Percentiles rank a stretch among this genome's conserved stretches.
Conservation (phyloP, 139 green algal species). For the Pleodorina starrii region DNA sequence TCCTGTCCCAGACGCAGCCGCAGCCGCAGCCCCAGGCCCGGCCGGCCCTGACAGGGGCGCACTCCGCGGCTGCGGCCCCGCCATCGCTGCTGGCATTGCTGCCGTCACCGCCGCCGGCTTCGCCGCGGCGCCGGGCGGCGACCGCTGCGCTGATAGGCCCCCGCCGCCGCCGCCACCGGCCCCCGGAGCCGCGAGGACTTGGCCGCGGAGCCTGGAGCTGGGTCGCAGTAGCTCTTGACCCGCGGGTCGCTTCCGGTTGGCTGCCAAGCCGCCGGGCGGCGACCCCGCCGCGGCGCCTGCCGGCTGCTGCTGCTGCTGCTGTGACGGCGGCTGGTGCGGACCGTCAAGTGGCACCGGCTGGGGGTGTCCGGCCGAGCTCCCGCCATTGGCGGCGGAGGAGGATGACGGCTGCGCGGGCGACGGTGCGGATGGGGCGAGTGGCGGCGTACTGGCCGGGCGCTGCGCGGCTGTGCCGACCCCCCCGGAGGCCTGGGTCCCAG, state of each 20-base stretch:
- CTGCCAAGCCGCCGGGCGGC: not conserved
- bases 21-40: not conserved
- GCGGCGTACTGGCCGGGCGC: too few species aligned
- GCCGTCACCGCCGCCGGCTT: not conserved
- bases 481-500: too few species aligned
- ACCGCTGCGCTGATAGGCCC: not conserved
- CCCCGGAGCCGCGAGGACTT: not conserved
- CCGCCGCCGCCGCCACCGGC: not conserved
- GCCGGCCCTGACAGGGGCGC: not conserved
- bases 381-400: too few species aligned
- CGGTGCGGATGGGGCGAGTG: too few species aligned
- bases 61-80: too few species aligned
- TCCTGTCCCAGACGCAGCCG: not conserved
- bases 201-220: constrained; percentile 13
- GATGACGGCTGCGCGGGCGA: not conserved
- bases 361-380: too few species aligned
- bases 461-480: too few species aligned
- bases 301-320: constrained; percentile 21
- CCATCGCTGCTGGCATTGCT: not conserved
- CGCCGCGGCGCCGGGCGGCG: not conserved
- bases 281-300: not conserved
- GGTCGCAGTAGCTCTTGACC: constrained; percentile 9
- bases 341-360: too few species aligned
- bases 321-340: too few species aligned
- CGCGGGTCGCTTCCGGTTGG: constrained; percentile 25